Evolutionary conservation across 2,329 filamentous ascomycete genomes (phyloP).

Genomic region (Aspergillus pseudotamarii): DNA sequence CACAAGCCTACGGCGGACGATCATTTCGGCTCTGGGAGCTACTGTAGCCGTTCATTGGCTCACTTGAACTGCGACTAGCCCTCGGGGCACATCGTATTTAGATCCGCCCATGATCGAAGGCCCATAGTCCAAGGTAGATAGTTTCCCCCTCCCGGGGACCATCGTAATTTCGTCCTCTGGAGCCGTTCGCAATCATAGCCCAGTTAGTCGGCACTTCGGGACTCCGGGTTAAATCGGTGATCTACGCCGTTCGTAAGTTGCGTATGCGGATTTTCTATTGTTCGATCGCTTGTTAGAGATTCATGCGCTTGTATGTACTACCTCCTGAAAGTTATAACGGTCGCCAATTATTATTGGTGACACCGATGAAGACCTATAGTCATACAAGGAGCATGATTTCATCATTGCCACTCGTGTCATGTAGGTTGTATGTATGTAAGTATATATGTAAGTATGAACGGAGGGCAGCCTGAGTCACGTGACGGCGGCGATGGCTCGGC

Average conservation of each 20-base stretch:
- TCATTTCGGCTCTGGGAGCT: constrained; percentile 9
- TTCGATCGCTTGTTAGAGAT: neutral
- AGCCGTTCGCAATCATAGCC: constrained; percentile 11
- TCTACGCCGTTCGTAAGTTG: constrained; percentile 1
- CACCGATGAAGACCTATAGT: neutral
- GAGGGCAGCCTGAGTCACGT: neutral
- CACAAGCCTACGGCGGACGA: constrained; percentile 18
- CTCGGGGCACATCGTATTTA: constrained; percentile 18
- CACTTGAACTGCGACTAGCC: constrained; percentile 8
- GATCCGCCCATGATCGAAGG: constrained; percentile 19
- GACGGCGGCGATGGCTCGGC: constrained; percentile 10
- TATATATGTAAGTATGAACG: neutral
- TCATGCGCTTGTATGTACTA: neutral
- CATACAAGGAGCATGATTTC: neutral
- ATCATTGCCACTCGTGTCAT: constrained; percentile 1
- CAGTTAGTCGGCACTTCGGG: constrained; percentile 10
- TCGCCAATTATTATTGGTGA: neutral
- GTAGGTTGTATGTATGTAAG: neutral
- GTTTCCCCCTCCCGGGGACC: constrained; percentile 1
- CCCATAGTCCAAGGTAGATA: neutral
- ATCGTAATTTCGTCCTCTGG: constrained; percentile 15
- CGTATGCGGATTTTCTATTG: neutral
- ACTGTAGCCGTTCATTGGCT: constrained; percentile 12
- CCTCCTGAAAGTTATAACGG: neutral
- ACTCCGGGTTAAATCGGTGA: constrained; percentile 1